Conservation (phyloP, 2,329 filamentous ascomycete genomes). For the Calonectria hawksworthii region DNA sequence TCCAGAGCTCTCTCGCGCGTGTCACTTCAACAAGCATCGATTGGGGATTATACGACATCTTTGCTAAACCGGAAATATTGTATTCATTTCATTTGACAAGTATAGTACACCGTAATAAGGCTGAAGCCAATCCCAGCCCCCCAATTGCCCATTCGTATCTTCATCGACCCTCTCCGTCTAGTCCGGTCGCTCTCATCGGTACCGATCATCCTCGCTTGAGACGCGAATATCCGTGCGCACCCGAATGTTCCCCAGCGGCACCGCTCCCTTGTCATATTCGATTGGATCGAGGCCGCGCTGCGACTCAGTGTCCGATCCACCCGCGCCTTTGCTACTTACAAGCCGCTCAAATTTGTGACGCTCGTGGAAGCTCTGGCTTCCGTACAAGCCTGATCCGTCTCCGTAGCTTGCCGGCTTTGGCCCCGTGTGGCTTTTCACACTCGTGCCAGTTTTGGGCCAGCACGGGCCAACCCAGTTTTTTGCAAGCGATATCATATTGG, state of each 20-base stretch:
- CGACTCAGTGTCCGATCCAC: neutral
- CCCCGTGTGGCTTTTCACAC: neutral
- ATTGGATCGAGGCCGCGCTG: neutral
- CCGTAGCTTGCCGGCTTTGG: neutral
- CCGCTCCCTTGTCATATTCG: neutral
- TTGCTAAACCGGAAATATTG: neutral
- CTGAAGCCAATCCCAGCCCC: neutral
- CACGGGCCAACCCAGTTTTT: neutral
- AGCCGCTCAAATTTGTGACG: neutral
- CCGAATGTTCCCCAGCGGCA: neutral
- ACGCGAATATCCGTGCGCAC: constrained; percentile 5
- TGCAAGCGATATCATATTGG: neutral
- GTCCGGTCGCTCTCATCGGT: neutral
- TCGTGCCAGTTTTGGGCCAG: neutral
- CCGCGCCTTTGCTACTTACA: neutral
- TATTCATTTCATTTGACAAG: neutral
- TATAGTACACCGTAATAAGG: neutral
- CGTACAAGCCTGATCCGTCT: neutral
- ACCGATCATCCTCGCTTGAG: neutral
- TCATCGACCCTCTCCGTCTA: neutral
- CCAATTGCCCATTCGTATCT: neutral
- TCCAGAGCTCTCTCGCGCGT: neutral
- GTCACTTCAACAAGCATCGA: neutral
- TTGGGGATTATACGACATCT: neutral
- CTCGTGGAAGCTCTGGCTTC: neutral